A percentile compares a stretch with the other conserved stretches of the same genome.
phyloP scores from a whole-genome alignment of 2,329 filamentous ascomycete species.

The Aspergillus fumigatus region DNA sequence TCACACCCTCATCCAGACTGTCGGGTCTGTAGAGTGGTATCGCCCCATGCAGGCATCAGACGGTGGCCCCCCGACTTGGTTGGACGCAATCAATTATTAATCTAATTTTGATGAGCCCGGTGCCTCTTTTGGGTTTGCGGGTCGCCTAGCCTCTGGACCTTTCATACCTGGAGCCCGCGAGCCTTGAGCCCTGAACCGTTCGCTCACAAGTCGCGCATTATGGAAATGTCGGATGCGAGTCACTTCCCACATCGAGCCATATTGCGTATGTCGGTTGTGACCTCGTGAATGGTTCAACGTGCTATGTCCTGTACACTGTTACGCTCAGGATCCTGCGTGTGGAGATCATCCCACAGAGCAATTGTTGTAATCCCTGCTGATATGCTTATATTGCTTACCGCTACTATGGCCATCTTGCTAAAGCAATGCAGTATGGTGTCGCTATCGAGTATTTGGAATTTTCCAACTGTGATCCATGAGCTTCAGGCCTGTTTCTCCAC shows the following conservation, averaged over 20 bases:
- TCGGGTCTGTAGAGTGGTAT: constrained; percentile 20
- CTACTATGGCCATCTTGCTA: neutral
- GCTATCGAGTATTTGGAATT: neutral
- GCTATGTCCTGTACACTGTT: neutral
- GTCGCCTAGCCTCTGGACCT: neutral
- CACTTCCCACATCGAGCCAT: neutral
- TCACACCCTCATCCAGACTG: constrained; percentile 23
- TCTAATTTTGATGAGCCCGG: neutral
- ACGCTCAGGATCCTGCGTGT: neutral
- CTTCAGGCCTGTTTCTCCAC: too few relatives aligned
- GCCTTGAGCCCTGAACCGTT: neutral
- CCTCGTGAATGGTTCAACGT: neutral
- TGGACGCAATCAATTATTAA: neutral
- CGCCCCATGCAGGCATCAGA: constrained; percentile 11
- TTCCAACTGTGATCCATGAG: neutral
- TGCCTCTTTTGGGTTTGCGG: neutral
- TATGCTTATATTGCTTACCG: neutral
- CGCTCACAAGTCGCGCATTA: neutral
- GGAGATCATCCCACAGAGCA: neutral
- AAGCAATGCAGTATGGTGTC: neutral
- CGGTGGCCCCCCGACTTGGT: neutral
- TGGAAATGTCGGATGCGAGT: neutral
- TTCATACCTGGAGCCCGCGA: neutral
- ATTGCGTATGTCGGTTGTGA: neutral
- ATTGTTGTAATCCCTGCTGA: neutral